These are phyloP conservation scores for Komagataea norvegica DNA, from an alignment of 1,139 yeast species.

Conservation along the genomic window DNA sequence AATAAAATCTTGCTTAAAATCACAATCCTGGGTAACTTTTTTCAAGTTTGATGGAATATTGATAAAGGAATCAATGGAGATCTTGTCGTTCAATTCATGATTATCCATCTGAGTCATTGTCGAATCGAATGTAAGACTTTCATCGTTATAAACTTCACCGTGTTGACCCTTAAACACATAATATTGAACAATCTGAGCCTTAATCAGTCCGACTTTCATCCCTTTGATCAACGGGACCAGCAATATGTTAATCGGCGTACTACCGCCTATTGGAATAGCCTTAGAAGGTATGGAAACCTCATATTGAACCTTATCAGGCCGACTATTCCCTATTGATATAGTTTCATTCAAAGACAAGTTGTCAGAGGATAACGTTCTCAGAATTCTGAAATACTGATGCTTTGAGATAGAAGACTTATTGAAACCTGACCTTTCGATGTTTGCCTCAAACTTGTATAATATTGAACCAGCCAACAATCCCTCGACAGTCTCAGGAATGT, in stretches of 20 bases:
- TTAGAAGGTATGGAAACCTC: slow-evolving; percentile 51
- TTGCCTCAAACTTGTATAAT: slow-evolving; percentile 50
- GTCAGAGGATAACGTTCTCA: slow-evolving; percentile 51
- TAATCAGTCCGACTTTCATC: slow-evolving; percentile 42
- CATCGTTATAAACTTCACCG: slow-evolving; percentile 38
- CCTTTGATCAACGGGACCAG: slow-evolving; percentile 61
- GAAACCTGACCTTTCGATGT: slow-evolving; percentile 45
- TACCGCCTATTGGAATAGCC: slow-evolving; percentile 59
- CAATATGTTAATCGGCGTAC: slow-evolving; percentile 46
- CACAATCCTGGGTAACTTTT: slow-evolving; percentile 55
- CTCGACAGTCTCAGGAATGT: slow-evolving; percentile 62
- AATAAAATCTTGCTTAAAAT: slow-evolving; percentile 43
- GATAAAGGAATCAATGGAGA: slow-evolving; percentile 46
- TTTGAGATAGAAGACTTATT: slow-evolving; percentile 26
- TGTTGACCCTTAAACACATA: slow-evolving; percentile 37
- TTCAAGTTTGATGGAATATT: slow-evolving; percentile 49
- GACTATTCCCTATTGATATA: slow-evolving; percentile 54
- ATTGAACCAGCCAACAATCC: slow-evolving; percentile 55
- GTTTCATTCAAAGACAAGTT: slow-evolving; percentile 48
- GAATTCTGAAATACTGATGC: slow-evolving; percentile 41
- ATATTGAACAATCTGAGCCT: slow-evolving; percentile 50
- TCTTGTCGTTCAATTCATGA: slow-evolving; percentile 40
- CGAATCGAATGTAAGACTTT: slow-evolving; percentile 38
- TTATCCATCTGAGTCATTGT: slow-evolving; percentile 35
- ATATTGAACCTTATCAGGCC: slow-evolving; percentile 65